Evolutionary conservation across 1,284 basidiomycete species (phyloP).

Genomic region (Rhodotorula mucilaginosa): DNA sequence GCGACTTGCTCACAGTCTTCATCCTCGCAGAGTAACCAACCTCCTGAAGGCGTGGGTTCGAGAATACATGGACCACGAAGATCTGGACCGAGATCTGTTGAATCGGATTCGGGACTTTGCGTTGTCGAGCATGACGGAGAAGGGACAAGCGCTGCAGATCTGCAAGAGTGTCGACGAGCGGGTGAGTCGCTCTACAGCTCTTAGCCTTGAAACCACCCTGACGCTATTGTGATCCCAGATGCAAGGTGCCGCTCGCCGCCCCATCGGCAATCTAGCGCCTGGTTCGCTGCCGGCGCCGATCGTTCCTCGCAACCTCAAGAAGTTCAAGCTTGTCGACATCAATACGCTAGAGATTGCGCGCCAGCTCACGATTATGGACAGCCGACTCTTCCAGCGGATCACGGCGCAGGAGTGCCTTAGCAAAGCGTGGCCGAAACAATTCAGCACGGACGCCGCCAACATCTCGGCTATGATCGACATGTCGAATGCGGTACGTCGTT

Average conservation of each 20-base stretch:
- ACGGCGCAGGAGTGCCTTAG: constrained; percentile 84
- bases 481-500: constrained; percentile 68
- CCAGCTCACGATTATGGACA: constrained; percentile 92
- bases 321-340: constrained; percentile 79
- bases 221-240: constrained; percentile 20
- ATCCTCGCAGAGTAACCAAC: constrained; percentile 46
- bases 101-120: constrained; percentile 48
- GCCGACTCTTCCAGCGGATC: constrained; percentile 80
- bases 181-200: constrained; percentile 22
- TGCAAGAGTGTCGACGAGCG: constrained; percentile 48
- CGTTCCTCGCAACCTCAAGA: constrained; percentile 68
- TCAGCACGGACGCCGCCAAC: constrained; percentile 56
- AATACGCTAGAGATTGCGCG: constrained; percentile 88
- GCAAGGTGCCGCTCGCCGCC: constrained; percentile 41
- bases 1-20: background rate
- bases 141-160: constrained; percentile 46
- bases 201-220: too few species aligned
- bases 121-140: constrained; percentile 45
- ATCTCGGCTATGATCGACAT: constrained; percentile 88
- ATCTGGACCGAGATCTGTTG: constrained; percentile 42
- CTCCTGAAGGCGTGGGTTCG: constrained; percentile 53
- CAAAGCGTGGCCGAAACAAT: constrained; percentile 51
- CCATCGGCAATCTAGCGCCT: constrained; percentile 44
- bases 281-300: constrained; percentile 65
- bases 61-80: constrained; percentile 50